Conservation (phyloP, 2,329 filamentous ascomycete genomes). For the Pseudopyricularia javanii region DNA sequence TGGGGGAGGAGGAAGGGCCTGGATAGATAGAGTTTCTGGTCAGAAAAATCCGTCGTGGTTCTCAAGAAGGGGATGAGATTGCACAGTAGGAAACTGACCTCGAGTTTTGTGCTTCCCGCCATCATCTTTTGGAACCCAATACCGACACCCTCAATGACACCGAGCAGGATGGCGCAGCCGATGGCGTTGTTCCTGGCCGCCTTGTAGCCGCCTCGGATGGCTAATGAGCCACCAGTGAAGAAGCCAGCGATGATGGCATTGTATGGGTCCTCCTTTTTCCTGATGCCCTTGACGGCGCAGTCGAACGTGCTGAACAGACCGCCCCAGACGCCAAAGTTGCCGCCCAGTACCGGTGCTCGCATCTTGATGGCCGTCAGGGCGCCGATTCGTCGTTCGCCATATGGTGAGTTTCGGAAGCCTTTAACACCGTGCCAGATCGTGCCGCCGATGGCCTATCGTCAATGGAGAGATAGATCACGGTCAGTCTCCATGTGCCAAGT, state of each 20-base stretch:
- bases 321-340: conserved; percentile 97
- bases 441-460: conserved; percentile 54
- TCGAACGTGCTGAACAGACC: conserved; percentile 93
- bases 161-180: conserved; percentile 85
- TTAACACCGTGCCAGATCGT: conserved; percentile 96
- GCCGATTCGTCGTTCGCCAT: conserved; percentile 91
- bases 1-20: conserved; percentile 4
- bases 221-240: conserved; percentile 86
- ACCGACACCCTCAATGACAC: conserved; percentile 93
- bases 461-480: background rate
- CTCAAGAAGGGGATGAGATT: background rate
- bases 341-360: conserved; percentile 86
- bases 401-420: conserved; percentile 78
- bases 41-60: background rate
- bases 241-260: conserved; percentile 97
- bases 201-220: conserved; percentile 82
- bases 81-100: conserved; percentile 42
- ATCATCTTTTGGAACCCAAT: conserved; percentile 94
- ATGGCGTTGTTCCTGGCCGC: conserved; percentile 92
- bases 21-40: background rate
- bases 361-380: conserved; percentile 96
- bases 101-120: conserved; percentile 75
- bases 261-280: conserved; percentile 96
- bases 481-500: background rate
- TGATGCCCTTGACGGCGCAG: conserved; percentile 86